Percentiles rank a stretch among this genome's conserved stretches.
phyloP scores from a whole-genome alignment of 2,329 filamentous ascomycete genomes.

The Bipolaris zeicola region DNA sequence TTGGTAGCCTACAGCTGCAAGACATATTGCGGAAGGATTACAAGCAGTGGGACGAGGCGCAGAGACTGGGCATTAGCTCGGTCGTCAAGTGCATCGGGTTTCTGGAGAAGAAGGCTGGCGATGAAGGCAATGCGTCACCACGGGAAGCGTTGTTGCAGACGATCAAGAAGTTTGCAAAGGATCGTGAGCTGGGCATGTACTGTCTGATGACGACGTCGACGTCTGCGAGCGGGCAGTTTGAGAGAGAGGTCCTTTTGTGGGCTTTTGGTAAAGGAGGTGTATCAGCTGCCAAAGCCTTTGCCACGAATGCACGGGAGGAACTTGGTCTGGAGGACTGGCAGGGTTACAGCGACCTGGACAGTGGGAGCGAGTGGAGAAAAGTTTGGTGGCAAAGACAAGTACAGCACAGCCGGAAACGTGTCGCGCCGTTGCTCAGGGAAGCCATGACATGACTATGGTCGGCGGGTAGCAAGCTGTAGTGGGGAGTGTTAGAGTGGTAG shows the following conservation, averaged over 20 bases:
- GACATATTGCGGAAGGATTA: constrained; percentile 83
- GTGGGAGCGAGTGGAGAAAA: constrained; percentile 55
- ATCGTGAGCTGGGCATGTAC: constrained; percentile 65
- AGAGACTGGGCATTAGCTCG: constrained; percentile 70
- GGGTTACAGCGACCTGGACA: constrained; percentile 54
- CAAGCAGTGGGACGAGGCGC: constrained; percentile 70
- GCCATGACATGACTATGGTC: constrained; percentile 37
- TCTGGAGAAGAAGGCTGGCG: constrained; percentile 60
- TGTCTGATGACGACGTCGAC: constrained; percentile 72
- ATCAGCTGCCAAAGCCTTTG: constrained; percentile 62
- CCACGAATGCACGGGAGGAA: constrained; percentile 50
- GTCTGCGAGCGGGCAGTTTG: constrained; percentile 60
- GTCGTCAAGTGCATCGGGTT: constrained; percentile 68
- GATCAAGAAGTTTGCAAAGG: constrained; percentile 60
- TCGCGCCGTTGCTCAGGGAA: constrained; percentile 63
- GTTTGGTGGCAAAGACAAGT: constrained; percentile 71
- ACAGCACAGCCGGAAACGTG: constrained; percentile 66
- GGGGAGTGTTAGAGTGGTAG: constrained; percentile 1
- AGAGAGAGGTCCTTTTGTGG: constrained; percentile 72
- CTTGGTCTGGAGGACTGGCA: constrained; percentile 64
- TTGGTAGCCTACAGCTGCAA: constrained; percentile 63
- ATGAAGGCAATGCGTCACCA: constrained; percentile 35
- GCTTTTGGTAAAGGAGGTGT: constrained; percentile 59
- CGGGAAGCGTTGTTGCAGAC: constrained; percentile 54
- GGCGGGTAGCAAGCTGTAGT: constrained; percentile 8